Percentiles rank a stretch among this genome's conserved stretches.
Conservation (phyloP, 805 yeast species). For the Starmerella geochares region DNA sequence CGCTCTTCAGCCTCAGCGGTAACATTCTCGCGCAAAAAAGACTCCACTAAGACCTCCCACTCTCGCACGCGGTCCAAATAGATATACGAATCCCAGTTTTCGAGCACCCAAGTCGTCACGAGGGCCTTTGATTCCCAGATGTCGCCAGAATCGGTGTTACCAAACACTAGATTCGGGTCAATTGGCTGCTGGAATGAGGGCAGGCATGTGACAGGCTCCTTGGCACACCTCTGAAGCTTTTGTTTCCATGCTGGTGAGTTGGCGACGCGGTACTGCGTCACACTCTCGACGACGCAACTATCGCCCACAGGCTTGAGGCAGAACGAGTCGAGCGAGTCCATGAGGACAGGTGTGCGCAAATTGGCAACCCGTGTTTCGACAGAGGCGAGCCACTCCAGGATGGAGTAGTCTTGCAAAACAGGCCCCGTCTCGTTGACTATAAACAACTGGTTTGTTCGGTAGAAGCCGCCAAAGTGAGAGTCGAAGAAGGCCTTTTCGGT, state of each 20-base stretch:
- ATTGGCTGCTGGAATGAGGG: slow-evolving; percentile 89
- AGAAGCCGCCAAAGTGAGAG: slow-evolving; percentile 80
- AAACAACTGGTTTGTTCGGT: slow-evolving; percentile 74
- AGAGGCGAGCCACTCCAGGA: slow-evolving; percentile 80
- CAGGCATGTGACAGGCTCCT: slow-evolving; percentile 77
- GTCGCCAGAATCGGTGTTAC: slow-evolving; percentile 36
- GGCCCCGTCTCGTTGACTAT: slow-evolving; percentile 59
- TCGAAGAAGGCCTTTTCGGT: slow-evolving; percentile 62
- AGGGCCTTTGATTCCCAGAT: slow-evolving; percentile 55
- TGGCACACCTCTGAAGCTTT: slow-evolving; percentile 50
- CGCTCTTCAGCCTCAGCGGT: slow-evolving; percentile 38
- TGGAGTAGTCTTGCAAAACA: slow-evolving; percentile 53
- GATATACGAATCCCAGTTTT: slow-evolving; percentile 38
- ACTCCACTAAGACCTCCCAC: slow-evolving; percentile 68
- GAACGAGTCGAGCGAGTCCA: slow-evolving; percentile 45
- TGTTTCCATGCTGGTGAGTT: slow-evolving; percentile 49
- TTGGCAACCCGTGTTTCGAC: slow-evolving; percentile 49
- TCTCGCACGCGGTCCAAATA: slow-evolving; percentile 29
- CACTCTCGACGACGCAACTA: slow-evolving; percentile 73
- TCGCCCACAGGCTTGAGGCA: slow-evolving; percentile 76
- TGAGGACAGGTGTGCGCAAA: slow-evolving; percentile 27
- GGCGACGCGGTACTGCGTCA: slow-evolving; percentile 72
- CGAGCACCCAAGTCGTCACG: slow-evolving; percentile 60
- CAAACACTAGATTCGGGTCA: slow-evolving; percentile 60
- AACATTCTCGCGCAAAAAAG: slow-evolving; percentile 38